Percentiles rank a stretch among this genome's conserved stretches.
phyloP scores from a whole-genome alignment of 2,329 filamentous ascomycete species.

The Achaetomium macrosporum region DNA sequence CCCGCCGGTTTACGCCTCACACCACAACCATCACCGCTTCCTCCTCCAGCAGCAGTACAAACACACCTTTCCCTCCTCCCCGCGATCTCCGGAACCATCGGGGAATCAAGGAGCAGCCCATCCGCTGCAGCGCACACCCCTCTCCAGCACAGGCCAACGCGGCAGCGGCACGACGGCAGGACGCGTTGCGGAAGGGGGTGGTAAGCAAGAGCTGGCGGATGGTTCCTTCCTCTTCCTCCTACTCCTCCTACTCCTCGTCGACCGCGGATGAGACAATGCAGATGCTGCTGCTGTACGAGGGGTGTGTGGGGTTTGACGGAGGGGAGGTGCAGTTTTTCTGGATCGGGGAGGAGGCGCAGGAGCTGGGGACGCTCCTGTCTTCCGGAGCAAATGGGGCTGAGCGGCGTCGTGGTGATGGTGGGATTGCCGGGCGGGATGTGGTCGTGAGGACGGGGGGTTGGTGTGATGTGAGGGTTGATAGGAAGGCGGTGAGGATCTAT shows the following conservation, averaged over 20 bases:
- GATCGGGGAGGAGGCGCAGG: slow-evolving; percentile 12
- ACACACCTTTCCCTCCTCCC: too few species aligned
- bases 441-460: background rate
- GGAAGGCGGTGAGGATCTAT: slow-evolving; percentile 3
- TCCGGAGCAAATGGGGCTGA: background rate
- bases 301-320: background rate
- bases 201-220: slow-evolving; percentile 8
- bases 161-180: background rate
- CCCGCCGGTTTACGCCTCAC: slow-evolving; percentile 1
- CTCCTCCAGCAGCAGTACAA: background rate
- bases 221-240: background rate
- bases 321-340: slow-evolving; percentile 14
- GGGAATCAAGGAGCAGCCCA: background rate
- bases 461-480: slow-evolving; percentile 1
- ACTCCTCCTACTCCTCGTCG: background rate
- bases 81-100: background rate
- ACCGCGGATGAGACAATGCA: background rate
- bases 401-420: background rate
- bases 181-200: slow-evolving; percentile 2
- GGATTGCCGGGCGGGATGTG: background rate
- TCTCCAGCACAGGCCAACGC: slow-evolving; percentile 7
- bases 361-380: background rate
- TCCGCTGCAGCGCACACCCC: background rate
- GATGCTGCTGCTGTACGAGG: background rate
- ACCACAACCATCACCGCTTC: background rate